Evolutionary conservation across 1,284 basidiomycete genomes (phyloP), one percentile per base, ranked within the genome.

Genomic region (Mycosarcoma mackinlayi): DNA sequence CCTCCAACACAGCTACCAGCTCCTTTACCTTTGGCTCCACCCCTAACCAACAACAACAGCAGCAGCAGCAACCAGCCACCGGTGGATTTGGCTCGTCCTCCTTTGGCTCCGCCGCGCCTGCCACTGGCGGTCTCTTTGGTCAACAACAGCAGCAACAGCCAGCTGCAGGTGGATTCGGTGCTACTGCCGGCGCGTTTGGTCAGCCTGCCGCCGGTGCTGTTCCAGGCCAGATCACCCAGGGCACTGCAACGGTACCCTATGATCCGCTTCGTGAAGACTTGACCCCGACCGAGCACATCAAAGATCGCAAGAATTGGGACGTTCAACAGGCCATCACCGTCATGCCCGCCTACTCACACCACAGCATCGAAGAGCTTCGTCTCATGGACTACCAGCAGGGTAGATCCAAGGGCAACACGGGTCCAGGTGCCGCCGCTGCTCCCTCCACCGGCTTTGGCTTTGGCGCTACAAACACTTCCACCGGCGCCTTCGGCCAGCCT

Each of bases 351-450:
- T 77, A 77, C 53, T 50, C 55, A 28, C 67, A 51, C 33, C 47
- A 74, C 62, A 77, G 76, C 64, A 51, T 70, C 18, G 76, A 78
- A 39, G 76, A 78, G 57, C 74, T 78, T 21, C 65, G 76, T 25
- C 66, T 76, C 25, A 73, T 74, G 65, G 76, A 78, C 63, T 75
- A 75, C 41, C 73, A 71, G 47, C 76, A 77, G 45, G 76, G 76
- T 9, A 54, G 76, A 25, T 57, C 51, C 23, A 75, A 76, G 37
- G 76, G 76, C 57, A 75, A 68, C 33, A 64, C 67, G 8, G 76
- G 70, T 8, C 75, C 75, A 19, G 69, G 56, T 16, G 63, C 73
- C 19, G 40, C 66, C 3, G 63, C 60, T 3, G 54, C 73, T 16
- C 53, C 57, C 21, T 53, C 65, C 23, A 62, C 67, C 7, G 63